phyloP scores from a whole-genome alignment of 2,329 filamentous ascomycete genomes.

The Beauveria sp. region DNA sequence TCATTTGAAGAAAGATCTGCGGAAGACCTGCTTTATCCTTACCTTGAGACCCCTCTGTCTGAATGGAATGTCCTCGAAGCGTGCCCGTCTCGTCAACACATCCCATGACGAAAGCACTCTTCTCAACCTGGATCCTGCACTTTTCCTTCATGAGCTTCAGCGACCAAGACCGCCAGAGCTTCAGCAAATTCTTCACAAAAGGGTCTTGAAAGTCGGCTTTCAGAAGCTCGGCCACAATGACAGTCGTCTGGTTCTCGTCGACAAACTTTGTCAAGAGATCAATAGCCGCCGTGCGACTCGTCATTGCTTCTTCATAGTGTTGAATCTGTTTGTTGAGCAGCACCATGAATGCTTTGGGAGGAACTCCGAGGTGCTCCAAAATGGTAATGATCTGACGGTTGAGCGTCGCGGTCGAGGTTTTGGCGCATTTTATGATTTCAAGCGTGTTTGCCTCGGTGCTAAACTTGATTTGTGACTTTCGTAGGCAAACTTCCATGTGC shows the following conservation, averaged over 20 bases:
- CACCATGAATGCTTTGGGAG: slow-evolving; percentile 54
- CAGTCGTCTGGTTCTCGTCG: slow-evolving; percentile 76
- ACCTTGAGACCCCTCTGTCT: slow-evolving; percentile 29
- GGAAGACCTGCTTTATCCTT: slow-evolving; percentile 53
- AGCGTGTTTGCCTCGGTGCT: slow-evolving; percentile 60
- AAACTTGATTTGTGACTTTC: slow-evolving; percentile 86
- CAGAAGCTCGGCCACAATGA: slow-evolving; percentile 69
- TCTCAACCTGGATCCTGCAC: slow-evolving; percentile 70
- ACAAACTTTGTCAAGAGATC: slow-evolving; percentile 65
- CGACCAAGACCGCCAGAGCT: slow-evolving; percentile 82
- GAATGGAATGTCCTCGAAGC: slow-evolving; percentile 62
- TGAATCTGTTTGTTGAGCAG: slow-evolving; percentile 62
- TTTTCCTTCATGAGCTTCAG: slow-evolving; percentile 90
- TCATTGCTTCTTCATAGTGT: slow-evolving; percentile 64
- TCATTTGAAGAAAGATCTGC: slow-evolving; percentile 83
- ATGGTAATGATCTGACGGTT: slow-evolving; percentile 88
- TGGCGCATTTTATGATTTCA: slow-evolving; percentile 78
- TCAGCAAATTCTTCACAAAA: slow-evolving; percentile 70
- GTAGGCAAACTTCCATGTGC: slow-evolving; percentile 64
- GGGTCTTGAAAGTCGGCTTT: slow-evolving; percentile 79
- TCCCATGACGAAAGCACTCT: slow-evolving; percentile 82
- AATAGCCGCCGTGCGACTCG: slow-evolving; percentile 54
- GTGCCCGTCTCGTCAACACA: slow-evolving; percentile 78
- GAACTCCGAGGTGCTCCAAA: slow-evolving; percentile 69
- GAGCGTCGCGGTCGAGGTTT: slow-evolving; percentile 67